Percentiles rank a stretch among this genome's conserved stretches.
phyloP scores from a whole-genome alignment of 148 eudicot genomes.

The Tetragonia tetragonoides region DNA sequence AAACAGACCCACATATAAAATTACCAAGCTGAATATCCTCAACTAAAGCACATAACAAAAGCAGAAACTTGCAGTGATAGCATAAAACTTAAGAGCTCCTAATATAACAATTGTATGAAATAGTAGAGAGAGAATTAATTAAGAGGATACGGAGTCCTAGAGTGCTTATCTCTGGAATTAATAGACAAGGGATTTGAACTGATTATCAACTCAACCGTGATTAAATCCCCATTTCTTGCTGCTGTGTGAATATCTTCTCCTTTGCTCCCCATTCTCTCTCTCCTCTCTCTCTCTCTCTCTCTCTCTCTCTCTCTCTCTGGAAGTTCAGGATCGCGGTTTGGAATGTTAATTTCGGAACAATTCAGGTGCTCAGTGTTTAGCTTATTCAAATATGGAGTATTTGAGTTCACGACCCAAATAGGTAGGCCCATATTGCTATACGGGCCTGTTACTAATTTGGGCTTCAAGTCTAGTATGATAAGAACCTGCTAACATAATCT shows the following conservation, averaged over 20 bases:
- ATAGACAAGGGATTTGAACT: slow-evolving; percentile 57
- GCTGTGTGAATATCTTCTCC: slow-evolving; percentile 55
- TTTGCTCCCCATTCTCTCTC: slow-evolving; percentile 27
- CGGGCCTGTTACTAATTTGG: too few species aligned
- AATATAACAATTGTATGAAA: not conserved
- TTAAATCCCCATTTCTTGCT: slow-evolving; percentile 79
- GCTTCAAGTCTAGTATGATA: too few species aligned
- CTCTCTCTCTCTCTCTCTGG: not conserved
- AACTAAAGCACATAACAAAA: not conserved
- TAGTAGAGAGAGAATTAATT: not conserved
- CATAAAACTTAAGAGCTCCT: not conserved
- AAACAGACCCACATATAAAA: not conserved
- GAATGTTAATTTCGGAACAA: too few species aligned
- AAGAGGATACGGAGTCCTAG: slow-evolving; percentile 85
- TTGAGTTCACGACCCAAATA: too few species aligned
- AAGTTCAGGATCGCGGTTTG: too few species aligned
- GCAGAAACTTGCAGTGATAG: not conserved
- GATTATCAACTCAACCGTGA: slow-evolving; percentile 47
- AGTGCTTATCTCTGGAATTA: slow-evolving; percentile 87
- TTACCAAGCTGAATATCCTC: not conserved
- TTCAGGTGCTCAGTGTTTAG: too few species aligned
- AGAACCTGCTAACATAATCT: too few species aligned
- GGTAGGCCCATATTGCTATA: too few species aligned
- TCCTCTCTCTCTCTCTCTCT: not conserved
- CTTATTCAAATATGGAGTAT: too few species aligned